phyloP scores from a whole-genome alignment of 805 yeast genomes.

The Kazachstania psychrophila region DNA sequence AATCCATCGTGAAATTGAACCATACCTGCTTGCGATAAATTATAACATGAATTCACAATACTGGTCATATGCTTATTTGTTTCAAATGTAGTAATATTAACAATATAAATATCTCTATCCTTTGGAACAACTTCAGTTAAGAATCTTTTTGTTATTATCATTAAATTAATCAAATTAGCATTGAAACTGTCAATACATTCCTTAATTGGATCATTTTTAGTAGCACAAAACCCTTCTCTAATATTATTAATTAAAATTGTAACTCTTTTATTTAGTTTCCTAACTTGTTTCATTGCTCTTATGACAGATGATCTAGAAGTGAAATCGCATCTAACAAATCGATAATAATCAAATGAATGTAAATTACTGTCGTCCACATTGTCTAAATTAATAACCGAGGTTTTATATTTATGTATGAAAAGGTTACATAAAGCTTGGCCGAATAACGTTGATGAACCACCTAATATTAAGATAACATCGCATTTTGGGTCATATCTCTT shows the following conservation, averaged over 20 bases:
- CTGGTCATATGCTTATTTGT: conserved; percentile 2
- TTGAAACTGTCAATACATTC: conserved; percentile 9
- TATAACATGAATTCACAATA: conserved; percentile 6
- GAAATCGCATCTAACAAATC: conserved; percentile 7
- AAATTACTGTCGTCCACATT: not conserved
- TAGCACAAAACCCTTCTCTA: conserved; percentile 9
- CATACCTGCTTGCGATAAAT: conserved; percentile 16
- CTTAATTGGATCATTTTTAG: conserved; percentile 3
- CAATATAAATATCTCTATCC: conserved; percentile 10
- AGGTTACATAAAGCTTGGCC: conserved; percentile 11
- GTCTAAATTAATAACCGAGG: conserved; percentile 15
- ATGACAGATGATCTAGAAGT: not conserved
- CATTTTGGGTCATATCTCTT: conserved; percentile 6
- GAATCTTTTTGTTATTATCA: conserved; percentile 16
- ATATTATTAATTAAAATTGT: conserved; percentile 18
- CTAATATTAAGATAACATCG: conserved; percentile 14
- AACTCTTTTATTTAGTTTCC: not conserved
- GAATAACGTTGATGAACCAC: conserved; percentile 16
- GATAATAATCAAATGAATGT: not conserved
- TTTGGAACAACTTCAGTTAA: conserved; percentile 8
- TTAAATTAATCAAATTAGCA: conserved; percentile 16
- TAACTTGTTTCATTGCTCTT: not conserved
- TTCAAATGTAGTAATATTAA: conserved; percentile 10
- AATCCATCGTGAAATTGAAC: conserved; percentile 23
- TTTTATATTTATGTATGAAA: conserved; percentile 5